Evolutionary conservation across 176 grass and related monocot species (phyloP), one percentile per base, ranked within the genome.

Genomic region (Chloris gayana): DNA sequence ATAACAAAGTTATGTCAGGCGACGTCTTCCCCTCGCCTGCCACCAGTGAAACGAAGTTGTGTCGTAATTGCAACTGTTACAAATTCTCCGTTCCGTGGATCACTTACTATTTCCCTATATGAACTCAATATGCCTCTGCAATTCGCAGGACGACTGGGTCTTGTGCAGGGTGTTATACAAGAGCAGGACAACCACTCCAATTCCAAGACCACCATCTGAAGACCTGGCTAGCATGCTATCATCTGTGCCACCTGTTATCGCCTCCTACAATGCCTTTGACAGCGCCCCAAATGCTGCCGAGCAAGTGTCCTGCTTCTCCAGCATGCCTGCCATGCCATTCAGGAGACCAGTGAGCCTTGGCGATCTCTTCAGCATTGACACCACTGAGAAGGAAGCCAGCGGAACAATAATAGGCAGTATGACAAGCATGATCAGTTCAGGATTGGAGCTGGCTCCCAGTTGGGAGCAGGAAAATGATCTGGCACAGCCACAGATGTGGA

Each of bases 141-240:
- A 79, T 68, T 57, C 65, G 34, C 74, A 93, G 87, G 90, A 89
- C 53, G 87, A 89, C 82, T 93, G 91, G 91, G 91, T 93, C 49
- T 76, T 93, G 14, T 93, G 91, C 77, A 87, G 91, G 76, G 91
- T 93, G n/a, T 87, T 89, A 42, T 89, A 87, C 87, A 93, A 89
- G 80, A 89, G 63, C 69, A 84, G 87, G 75, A 84, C 70, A 35
- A 88, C 11, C 2, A 9, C 82, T 27, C n/a, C n/a, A n/a, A 75
- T 42, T 8, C 76, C 70, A 75, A 57, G 71, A 34, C 70, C 56
- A 85, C 12, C 33, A n/a, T 70, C 76, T 56, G 71, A 70, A 56
- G 87, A 76, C 13, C 29, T 47, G 4, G 70, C 65, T 5, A 12
- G 53, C 53, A 44, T 63, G 58, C 26, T 49, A 7, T 51, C 76